Percentiles rank a stretch among this genome's conserved stretches.
phyloP scores from a whole-genome alignment of 1,284 basidiomycete genomes.

The Boletellus sp. region DNA sequence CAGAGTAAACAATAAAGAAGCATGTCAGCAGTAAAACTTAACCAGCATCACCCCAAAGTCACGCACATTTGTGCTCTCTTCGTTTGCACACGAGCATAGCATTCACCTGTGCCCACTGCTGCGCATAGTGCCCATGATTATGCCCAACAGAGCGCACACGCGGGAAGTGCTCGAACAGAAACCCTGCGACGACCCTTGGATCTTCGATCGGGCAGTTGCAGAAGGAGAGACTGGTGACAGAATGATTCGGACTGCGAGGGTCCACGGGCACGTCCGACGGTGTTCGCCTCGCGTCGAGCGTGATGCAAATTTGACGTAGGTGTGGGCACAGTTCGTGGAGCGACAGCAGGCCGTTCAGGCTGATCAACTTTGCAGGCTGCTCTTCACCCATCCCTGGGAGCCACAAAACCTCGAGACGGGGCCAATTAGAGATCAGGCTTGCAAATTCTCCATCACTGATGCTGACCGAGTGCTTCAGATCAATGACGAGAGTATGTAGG shows the following conservation, averaged over 20 bases:
- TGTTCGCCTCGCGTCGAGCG: neutral
- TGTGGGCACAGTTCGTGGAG: neutral
- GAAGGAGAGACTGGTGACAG: neutral
- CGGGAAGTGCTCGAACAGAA: neutral
- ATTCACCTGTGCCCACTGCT: no score
- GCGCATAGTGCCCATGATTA: no score
- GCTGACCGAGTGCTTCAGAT: neutral
- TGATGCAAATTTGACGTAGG: neutral
- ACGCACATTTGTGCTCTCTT: no score
- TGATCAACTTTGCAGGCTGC: slow-evolving; percentile 1
- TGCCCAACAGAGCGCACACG: no score
- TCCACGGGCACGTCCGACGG: neutral
- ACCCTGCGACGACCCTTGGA: neutral
- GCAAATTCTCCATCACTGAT: slow-evolving; percentile 1
- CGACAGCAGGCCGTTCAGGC: slow-evolving; percentile 1
- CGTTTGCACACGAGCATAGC: no score
- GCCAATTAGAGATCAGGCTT: slow-evolving; percentile 3
- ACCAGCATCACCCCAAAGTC: no score
- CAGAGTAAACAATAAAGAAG: no score
- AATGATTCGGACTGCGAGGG: neutral
- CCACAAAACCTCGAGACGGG: neutral
- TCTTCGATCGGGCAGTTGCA: neutral
- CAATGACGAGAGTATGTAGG: slow-evolving; percentile 1
- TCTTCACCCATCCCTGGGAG: neutral
- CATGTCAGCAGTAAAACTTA: no score